Base-by-base conservation (phyloP, 2,329 filamentous ascomycete genomes). In the Chrysoporthe puriensis region DNA sequence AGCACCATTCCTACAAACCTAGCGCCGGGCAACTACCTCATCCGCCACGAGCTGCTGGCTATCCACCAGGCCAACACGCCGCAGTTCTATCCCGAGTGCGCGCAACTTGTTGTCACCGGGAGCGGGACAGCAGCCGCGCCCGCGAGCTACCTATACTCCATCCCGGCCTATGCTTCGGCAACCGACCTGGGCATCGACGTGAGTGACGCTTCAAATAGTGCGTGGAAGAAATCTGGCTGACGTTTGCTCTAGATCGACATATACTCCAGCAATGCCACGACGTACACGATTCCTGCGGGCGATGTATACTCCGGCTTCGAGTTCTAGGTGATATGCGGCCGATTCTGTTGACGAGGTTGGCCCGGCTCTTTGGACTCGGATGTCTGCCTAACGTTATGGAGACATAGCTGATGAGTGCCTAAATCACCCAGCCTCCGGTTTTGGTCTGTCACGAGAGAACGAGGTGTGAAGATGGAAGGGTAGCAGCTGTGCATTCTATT, bases 71-170 rank as follows among this genome's bases (percentile, higher is more conserved):
- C 80, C 26, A 83, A 85, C 70, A 78, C 77, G 34, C 81, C 78
- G 67, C 84, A 85, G 73, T 85, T 86, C 75, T 87, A 87, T 73
- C 81, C 84, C 14, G 85, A 87, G 75, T 87, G 86, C 71, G 85
- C 84, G 0, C 85, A 87, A 74, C 73, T 87, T 57, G 79, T 76
- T 21, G 80, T 87, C 14, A 81, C 82, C 3, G 85, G 84, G 26
- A 79, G 77, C 42, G 85, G 85, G 11, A 80, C 76, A 13, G 80
- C 77, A 3, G 72, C 73, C 8, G 84, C 85, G 0, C 75, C 79
- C 34, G 77, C 78, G 11, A 73, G 77, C 11, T 81, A 75, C 63
- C 70, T 85, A 42, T 79, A 81, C 4, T 79, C 75, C 11, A 85
- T 87, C 64, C 84, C 80, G 0, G 77, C 73, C 0, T 82, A 82